These are phyloP conservation scores for Jackrogersella minutella DNA, from an alignment of 495 filamentous ascomycete genomes.

Conservation along the genomic window DNA sequence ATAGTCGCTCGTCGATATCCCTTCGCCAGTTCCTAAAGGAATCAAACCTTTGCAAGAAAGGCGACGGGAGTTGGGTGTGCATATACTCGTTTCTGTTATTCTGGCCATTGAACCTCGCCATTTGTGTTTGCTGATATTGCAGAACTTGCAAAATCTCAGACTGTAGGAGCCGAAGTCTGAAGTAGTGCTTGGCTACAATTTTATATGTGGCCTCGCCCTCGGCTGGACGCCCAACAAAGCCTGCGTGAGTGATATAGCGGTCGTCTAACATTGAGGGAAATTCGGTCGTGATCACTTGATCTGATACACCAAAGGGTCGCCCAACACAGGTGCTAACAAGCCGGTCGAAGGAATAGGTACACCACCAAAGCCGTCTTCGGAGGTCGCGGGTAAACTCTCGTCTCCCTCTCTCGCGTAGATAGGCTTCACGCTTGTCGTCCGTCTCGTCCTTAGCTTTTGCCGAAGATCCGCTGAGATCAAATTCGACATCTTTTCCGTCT, in stretches of 20 bases:
- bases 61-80: constrained; percentile 79
- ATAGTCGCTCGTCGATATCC: constrained; percentile 83
- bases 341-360: constrained; percentile 91
- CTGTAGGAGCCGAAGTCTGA: constrained; percentile 88
- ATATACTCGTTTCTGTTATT: constrained; percentile 73
- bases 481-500: constrained; percentile 77
- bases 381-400: constrained; percentile 89
- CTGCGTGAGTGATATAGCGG: constrained; percentile 84
- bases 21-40: constrained; percentile 88
- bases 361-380: constrained; percentile 93
- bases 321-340: constrained; percentile 93
- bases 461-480: constrained; percentile 35
- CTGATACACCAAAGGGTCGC: constrained; percentile 89
- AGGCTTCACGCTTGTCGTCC: constrained; percentile 45
- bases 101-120: constrained; percentile 63
- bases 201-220: constrained; percentile 78
- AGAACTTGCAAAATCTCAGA: constrained; percentile 95
- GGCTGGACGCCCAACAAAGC: constrained; percentile 66
- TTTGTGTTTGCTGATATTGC: constrained; percentile 84
- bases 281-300: constrained; percentile 92
- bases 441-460: constrained; percentile 25
- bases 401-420: constrained; percentile 67
- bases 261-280: constrained; percentile 91
- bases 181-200: constrained; percentile 87
- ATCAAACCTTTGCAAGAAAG: constrained; percentile 83